A percentile compares a stretch with the other conserved stretches of the same genome.
Conservation (phyloP, 2,329 filamentous ascomycete species). For the Monosporascus sp. region DNA sequence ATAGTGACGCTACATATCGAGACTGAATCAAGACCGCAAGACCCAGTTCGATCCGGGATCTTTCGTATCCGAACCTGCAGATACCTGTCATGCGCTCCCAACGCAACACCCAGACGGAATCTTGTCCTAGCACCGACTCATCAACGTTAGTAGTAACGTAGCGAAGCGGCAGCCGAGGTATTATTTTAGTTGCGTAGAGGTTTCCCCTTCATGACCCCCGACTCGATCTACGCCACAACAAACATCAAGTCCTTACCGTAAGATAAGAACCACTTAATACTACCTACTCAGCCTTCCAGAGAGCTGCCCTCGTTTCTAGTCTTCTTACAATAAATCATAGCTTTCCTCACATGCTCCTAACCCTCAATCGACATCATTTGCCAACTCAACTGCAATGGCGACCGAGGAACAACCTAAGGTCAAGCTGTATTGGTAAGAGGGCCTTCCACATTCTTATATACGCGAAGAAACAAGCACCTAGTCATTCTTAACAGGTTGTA, state of each 20-base stretch:
- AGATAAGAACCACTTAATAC: too few relatives aligned
- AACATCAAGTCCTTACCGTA: too few relatives aligned
- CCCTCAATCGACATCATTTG: neutral
- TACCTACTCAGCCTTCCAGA: too few relatives aligned
- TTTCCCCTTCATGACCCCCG: too few relatives aligned
- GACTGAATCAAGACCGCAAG: too few relatives aligned
- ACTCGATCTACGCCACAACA: too few relatives aligned
- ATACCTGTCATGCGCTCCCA: neutral
- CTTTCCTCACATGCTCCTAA: neutral
- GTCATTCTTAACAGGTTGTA: constrained; percentile 30
- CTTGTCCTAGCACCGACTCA: neutral
- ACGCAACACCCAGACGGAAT: neutral
- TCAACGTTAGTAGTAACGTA: neutral
- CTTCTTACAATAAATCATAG: too few relatives aligned
- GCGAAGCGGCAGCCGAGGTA: neutral
- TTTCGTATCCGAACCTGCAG: neutral
- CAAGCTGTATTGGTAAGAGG: constrained; percentile 56
- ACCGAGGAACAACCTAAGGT: constrained; percentile 42
- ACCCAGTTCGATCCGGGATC: too few relatives aligned
- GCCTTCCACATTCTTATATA: neutral
- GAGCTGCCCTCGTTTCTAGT: too few relatives aligned
- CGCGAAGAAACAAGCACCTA: neutral
- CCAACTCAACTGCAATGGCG: constrained; percentile 15
- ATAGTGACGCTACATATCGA: too few relatives aligned
- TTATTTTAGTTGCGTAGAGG: neutral